These are phyloP conservation scores for Penicillium sp. DNA, from an alignment of 2,329 filamentous ascomycete genomes.

Conservation along the genomic window DNA sequence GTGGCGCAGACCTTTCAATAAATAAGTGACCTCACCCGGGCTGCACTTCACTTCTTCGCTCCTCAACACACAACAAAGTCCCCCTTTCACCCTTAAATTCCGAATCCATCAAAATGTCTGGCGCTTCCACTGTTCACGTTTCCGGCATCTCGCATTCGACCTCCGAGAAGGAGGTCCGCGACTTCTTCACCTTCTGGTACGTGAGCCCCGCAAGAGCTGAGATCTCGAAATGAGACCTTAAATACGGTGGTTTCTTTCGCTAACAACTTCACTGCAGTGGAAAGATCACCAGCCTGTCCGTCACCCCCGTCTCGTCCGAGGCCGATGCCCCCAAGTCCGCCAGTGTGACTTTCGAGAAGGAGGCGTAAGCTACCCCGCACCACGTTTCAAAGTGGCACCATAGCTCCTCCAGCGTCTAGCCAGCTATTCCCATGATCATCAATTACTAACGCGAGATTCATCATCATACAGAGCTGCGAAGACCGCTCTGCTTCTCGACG, in stretches of 20 bases:
- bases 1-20: conserved; percentile 29
- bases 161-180: conserved; percentile 84
- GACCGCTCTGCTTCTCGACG: conserved; percentile 94
- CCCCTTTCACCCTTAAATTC: conserved; percentile 4
- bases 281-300: conserved; percentile 82
- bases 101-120: conserved; percentile 51
- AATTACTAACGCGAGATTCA: not conserved
- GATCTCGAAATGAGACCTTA: not conserved
- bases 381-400: conserved; percentile 13
- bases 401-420: conserved; percentile 6
- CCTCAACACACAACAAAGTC: not conserved
- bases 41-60: conserved; percentile 6
- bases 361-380: conserved; percentile 59
- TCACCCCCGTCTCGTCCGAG: conserved; percentile 61
- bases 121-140: conserved; percentile 72
- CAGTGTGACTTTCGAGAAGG: conserved; percentile 95
- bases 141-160: conserved; percentile 84
- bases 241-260: not conserved
- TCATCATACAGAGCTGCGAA: conserved; percentile 67
- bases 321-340: conserved; percentile 72
- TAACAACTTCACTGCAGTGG: conserved; percentile 59
- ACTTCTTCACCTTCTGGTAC: conserved; percentile 97
- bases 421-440: conserved; percentile 2
- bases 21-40: conserved; percentile 20
- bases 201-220: conserved; percentile 28